Percentiles rank a stretch among this genome's conserved stretches.
Evolutionary conservation across 1,284 basidiomycete species (phyloP).

Genomic region (Xerocomus minutiporus): DNA sequence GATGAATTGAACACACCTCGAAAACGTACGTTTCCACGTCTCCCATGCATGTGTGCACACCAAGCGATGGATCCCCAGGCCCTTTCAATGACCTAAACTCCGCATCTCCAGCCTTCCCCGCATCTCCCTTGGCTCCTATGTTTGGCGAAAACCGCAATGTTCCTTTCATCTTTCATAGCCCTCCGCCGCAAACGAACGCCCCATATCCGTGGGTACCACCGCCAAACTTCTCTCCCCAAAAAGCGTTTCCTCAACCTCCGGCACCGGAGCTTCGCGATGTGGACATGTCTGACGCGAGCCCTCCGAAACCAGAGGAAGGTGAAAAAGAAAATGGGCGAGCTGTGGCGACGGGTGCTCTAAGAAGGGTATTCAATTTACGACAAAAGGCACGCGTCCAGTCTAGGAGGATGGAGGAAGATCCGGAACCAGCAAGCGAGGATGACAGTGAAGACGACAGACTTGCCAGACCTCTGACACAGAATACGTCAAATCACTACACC

Average conservation of each 20-base stretch:
- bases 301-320: conserved; percentile 44
- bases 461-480: conserved; percentile 43
- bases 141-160: conserved; percentile 61
- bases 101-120: conserved; percentile 41
- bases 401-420: conserved; percentile 33
- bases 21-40: conserved; percentile 56
- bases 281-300: conserved; percentile 68
- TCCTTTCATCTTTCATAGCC: conserved; percentile 67
- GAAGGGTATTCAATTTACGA: conserved; percentile 63
- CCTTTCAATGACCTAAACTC: conserved; percentile 49
- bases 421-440: conserved; percentile 42
- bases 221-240: conserved; percentile 50
- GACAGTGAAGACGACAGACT: conserved; percentile 37
- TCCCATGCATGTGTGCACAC: conserved; percentile 5
- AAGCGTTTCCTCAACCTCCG: conserved; percentile 49
- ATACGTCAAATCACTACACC: conserved; percentile 74
- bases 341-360: conserved; percentile 65
- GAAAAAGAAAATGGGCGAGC: conserved; percentile 41
- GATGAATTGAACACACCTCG: conserved; percentile 49
- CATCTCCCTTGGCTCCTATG: conserved; percentile 41
- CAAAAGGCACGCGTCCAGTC: conserved; percentile 42
- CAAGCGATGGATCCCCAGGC: conserved; percentile 38
- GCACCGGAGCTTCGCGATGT: conserved; percentile 56
- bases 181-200: conserved; percentile 43
- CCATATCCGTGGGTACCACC: conserved; percentile 62